phyloP scores from a whole-genome alignment of 176 grass and related monocot genomes.

The Coix lacrymajobi region DNA sequence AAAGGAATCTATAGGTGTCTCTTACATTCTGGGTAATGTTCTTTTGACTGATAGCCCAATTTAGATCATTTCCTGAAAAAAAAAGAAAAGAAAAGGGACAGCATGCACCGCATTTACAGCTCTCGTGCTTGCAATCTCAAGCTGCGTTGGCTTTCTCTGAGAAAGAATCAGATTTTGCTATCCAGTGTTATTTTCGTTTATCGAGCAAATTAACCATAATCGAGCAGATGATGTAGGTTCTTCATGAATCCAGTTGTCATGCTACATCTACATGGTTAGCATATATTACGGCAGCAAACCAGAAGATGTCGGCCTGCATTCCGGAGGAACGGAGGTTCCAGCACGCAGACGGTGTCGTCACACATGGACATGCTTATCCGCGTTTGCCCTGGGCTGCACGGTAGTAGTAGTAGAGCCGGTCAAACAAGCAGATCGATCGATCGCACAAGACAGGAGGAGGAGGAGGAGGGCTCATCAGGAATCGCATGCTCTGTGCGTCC shows the following conservation, averaged over 20 bases:
- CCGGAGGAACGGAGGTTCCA: background rate
- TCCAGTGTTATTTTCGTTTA: background rate
- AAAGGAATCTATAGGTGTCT: background rate
- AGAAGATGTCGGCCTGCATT: background rate
- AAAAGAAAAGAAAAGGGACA: background rate
- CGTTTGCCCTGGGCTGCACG: background rate
- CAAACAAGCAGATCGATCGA: background rate
- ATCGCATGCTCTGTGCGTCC: constrained; percentile 5
- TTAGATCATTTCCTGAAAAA: background rate
- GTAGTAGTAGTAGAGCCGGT: background rate
- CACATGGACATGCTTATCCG: background rate
- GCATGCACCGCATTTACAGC: background rate
- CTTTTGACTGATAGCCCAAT: background rate
- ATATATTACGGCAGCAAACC: background rate
- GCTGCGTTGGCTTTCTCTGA: background rate
- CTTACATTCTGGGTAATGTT: background rate
- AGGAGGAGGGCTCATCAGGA: background rate
- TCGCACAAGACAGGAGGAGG: background rate
- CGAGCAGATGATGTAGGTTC: background rate
- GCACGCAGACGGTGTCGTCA: background rate
- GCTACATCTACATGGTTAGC: background rate
- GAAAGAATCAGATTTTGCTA: background rate
- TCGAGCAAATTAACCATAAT: background rate
- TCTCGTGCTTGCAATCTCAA: background rate
- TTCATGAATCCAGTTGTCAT: background rate